A percentile compares a stretch with the other conserved stretches of the same genome.
Conservation (phyloP, 2,329 filamentous ascomycete species). For the Westerdykella ornata region DNA sequence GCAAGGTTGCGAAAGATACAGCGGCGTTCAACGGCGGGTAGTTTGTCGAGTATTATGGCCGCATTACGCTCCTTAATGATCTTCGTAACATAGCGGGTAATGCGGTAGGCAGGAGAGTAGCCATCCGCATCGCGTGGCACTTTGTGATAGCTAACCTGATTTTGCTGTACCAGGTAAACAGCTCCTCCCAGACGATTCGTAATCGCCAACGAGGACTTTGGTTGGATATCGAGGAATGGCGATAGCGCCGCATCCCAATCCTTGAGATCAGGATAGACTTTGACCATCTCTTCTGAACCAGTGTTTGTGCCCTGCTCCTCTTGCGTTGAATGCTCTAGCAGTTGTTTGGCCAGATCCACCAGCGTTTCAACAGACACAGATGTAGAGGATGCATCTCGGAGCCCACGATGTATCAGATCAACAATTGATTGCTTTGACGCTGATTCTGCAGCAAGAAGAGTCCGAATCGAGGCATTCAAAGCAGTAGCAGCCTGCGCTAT, state of each 20-base stretch:
- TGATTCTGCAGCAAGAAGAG: conserved; percentile 32
- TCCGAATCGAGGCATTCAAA: conserved; percentile 35
- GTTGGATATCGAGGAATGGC: conserved; percentile 47
- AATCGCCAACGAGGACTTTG: conserved; percentile 62
- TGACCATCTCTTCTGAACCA: conserved; percentile 5
- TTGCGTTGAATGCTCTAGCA: conserved; percentile 33
- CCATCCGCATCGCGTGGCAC: conserved; percentile 59
- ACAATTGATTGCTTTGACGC: conserved; percentile 43
- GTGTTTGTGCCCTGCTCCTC: conserved; percentile 21
- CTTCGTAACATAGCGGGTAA: conserved; percentile 62
- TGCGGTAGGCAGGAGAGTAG: conserved; percentile 65
- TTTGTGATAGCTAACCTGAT: conserved; percentile 11
- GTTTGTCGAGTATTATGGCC: conserved; percentile 12
- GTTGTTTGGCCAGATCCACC: conserved; percentile 48
- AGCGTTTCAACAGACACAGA: conserved; percentile 50
- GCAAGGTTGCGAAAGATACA: conserved; percentile 46
- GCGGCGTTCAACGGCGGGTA: conserved; percentile 16
- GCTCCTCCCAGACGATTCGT: conserved; percentile 66
- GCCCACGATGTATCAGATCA: conserved; percentile 48
- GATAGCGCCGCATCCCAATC: conserved; percentile 61
- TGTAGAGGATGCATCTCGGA: conserved; percentile 41
- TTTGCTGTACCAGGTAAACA: conserved; percentile 53
- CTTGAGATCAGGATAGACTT: conserved; percentile 56
- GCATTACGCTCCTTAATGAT: conserved; percentile 45
- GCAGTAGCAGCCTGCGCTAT: conserved; percentile 41